phyloP scores from a whole-genome alignment of 768 basidiomycete species.

The Collybiopsis confluens region DNA sequence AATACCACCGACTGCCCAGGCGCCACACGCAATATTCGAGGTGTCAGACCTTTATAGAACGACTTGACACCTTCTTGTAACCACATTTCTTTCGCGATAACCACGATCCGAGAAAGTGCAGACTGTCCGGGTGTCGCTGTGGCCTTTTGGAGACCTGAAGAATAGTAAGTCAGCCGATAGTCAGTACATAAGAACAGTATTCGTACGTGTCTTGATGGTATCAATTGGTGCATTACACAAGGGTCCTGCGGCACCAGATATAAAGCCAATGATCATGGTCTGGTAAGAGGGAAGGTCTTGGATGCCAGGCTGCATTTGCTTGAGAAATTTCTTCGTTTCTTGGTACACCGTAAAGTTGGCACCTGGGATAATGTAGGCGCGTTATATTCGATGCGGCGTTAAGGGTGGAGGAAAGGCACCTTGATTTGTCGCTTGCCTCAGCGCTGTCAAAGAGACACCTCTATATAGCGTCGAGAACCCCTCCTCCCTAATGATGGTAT shows the following conservation, averaged over 20 bases:
- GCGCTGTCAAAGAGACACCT: constrained; percentile 88
- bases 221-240: constrained; percentile 97
- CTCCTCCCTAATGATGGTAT: constrained; percentile 91
- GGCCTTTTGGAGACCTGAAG: constrained; percentile 79
- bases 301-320: constrained; percentile 73
- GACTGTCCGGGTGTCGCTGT: constrained; percentile 68
- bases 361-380: constrained; percentile 37
- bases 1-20: constrained; percentile 98
- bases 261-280: constrained; percentile 90
- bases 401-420: constrained; percentile 53
- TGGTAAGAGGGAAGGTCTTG: constrained; percentile 88
- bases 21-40: constrained; percentile 91
- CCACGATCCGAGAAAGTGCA: constrained; percentile 72
- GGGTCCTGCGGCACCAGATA: constrained; percentile 97
- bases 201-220: constrained; percentile 90
- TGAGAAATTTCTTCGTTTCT: constrained; percentile 85
- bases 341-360: constrained; percentile 99
- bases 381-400: too few relatives aligned
- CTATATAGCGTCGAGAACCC: constrained; percentile 82
- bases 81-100: constrained; percentile 93
- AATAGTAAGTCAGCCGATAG: constrained; percentile 4
- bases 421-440: constrained; percentile 97
- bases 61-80: constrained; percentile 79
- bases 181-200: constrained; percentile 11
- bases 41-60: constrained; percentile 99